A percentile compares a stretch with the other conserved stretches of the same genome.
Conservation (phyloP, 73 alveolate species). For the Uronychia setigera region DNA sequence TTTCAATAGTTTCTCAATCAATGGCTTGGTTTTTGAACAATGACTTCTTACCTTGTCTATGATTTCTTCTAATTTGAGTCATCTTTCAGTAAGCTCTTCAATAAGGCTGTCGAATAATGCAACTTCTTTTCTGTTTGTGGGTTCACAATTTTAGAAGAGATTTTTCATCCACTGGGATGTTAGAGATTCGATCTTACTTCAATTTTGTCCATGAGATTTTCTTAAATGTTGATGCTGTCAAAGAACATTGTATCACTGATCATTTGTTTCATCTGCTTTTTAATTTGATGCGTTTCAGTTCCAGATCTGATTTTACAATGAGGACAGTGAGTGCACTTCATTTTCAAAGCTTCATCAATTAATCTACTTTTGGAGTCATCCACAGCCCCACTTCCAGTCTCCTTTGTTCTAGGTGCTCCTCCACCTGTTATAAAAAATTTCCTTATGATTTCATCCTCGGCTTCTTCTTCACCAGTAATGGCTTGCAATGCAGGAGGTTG, state of each 20-base stretch:
- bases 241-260: slow-evolving; percentile 11
- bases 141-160: slow-evolving; percentile 2
- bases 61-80: neutral
- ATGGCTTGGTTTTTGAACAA: neutral
- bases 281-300: neutral
- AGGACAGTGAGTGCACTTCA: slow-evolving; percentile 10
- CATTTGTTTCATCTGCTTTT: neutral
- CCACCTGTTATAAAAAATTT: slow-evolving; percentile 22
- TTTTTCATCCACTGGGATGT: slow-evolving; percentile 10
- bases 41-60: neutral
- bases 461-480: neutral
- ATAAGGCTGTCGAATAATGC: slow-evolving; percentile 5
- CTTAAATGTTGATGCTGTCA: neutral
- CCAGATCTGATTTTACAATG: slow-evolving; percentile 3
- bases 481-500: too few relatives aligned
- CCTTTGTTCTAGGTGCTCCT: neutral
- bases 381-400: neutral
- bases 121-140: neutral
- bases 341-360: slow-evolving; percentile 22
- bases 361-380: slow-evolving; percentile 9
- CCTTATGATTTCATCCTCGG: slow-evolving; percentile 13
- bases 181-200: neutral
- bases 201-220: neutral
- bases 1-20: slow-evolving; percentile 5
- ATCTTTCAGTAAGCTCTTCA: slow-evolving; percentile 23